Evolutionary conservation across 768 basidiomycete genomes (phyloP).

Genomic region (Coprinellus micaceus): DNA sequence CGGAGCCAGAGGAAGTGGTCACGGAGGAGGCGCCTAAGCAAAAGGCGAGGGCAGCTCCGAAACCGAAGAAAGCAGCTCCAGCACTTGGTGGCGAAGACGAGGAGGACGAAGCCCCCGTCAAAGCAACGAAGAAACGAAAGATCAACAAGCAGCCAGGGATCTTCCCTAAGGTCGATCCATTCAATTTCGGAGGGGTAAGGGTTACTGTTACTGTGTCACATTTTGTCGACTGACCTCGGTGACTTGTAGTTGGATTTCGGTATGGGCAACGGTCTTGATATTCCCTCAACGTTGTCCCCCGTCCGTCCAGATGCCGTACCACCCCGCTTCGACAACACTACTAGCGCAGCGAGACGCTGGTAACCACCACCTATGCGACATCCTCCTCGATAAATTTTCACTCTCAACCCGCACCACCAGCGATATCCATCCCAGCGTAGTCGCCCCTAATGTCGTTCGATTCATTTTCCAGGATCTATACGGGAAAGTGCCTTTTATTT

Average conservation of each 20-base stretch:
- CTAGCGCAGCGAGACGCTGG: neutral
- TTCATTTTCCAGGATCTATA: too few species aligned
- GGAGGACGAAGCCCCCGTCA: conserved; percentile 22
- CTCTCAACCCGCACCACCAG: neutral
- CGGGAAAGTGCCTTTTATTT: too few species aligned
- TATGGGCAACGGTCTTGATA: conserved; percentile 46
- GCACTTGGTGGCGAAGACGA: conserved; percentile 18
- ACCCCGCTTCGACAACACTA: conserved; percentile 31
- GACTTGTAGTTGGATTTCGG: conserved; percentile 19
- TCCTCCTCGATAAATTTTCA: neutral
- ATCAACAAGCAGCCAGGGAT: conserved; percentile 61
- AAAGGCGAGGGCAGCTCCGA: conserved; percentile 20
- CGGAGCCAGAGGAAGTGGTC: conserved; percentile 13
- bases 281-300: conserved; percentile 66
- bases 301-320: conserved; percentile 56
- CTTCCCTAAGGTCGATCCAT: conserved; percentile 49
- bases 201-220: neutral
- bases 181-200: conserved; percentile 36
- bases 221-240: conserved; percentile 1
- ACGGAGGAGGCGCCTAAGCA: conserved; percentile 10
- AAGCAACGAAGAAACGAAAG: conserved; percentile 55
- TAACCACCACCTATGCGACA: neutral
- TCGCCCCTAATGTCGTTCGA: too few species aligned
- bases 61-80: conserved; percentile 14
- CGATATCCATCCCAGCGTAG: too few species aligned